Evolutionary conservation across 257 asterid genomes (phyloP).

Genomic region (Apocynum venetum): DNA sequence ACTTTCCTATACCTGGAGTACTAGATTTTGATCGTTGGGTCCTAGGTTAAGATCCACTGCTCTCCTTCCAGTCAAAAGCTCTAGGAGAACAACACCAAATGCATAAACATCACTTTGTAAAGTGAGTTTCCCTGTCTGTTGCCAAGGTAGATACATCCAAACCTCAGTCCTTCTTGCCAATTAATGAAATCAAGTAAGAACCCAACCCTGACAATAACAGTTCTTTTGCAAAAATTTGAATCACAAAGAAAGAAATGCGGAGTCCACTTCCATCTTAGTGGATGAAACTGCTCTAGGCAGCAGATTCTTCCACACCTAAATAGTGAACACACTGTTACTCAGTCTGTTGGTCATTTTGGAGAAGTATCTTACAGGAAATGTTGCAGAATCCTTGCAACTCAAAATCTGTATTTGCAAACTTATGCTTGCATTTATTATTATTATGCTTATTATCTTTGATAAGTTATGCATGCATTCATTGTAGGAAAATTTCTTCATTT

Average conservation of each 20-base stretch:
- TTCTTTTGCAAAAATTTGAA: neutral
- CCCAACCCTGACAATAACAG: neutral
- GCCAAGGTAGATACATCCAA: constrained; percentile 33
- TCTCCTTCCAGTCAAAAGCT: constrained; percentile 94
- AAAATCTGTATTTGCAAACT: neutral
- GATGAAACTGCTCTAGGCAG: neutral
- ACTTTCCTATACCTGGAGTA: constrained; percentile 61
- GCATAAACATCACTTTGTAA: constrained; percentile 97
- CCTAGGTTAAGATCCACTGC: constrained; percentile 95
- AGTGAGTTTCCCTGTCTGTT: constrained; percentile 97
- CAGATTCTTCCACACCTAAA: neutral
- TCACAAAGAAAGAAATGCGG: neutral
- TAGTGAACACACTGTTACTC: neutral
- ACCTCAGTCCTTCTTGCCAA: constrained; percentile 19
- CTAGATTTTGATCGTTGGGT: constrained; percentile 87
- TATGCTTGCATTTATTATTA: neutral
- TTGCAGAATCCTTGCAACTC: neutral
- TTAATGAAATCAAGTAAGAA: constrained; percentile 3
- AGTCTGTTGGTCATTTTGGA: neutral
- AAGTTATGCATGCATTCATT: no score
- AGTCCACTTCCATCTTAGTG: neutral
- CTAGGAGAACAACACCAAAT: constrained; percentile 92
- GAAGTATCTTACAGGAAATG: neutral
- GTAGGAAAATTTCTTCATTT: no score
- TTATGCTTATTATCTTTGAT: neutral